Evolutionary conservation across 495 filamentous ascomycete species (phyloP).

Genomic region (Pyrenula massariospora): DNA sequence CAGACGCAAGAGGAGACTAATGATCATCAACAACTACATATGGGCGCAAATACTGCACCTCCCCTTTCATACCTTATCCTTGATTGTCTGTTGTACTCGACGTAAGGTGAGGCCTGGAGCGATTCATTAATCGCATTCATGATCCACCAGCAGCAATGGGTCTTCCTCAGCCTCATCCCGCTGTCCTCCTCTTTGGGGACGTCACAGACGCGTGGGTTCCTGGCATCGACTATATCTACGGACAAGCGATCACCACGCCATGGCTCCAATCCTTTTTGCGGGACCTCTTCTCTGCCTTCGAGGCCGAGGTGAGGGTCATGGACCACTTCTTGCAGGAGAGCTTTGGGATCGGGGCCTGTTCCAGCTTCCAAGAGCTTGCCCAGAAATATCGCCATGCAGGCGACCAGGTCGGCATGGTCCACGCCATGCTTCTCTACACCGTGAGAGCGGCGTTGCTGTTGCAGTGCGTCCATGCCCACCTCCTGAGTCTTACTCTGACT

Average conservation of each 20-base stretch:
- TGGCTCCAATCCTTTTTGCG: conserved; percentile 5
- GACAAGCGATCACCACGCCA: conserved; percentile 3
- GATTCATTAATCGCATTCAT: too few species aligned
- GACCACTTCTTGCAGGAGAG: background rate
- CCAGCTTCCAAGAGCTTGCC: conserved; percentile 1
- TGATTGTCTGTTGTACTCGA: too few species aligned
- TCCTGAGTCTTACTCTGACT: background rate
- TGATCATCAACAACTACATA: too few species aligned
- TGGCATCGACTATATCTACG: conserved; percentile 4
- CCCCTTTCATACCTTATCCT: too few species aligned
- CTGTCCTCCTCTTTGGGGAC: conserved; percentile 5
- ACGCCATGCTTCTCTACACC: conserved; percentile 3
- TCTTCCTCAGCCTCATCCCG: too few species aligned
- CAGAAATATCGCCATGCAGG: background rate
- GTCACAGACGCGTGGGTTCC: conserved; percentile 2
- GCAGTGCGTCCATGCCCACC: conserved; percentile 1
- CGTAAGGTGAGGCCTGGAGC: too few species aligned
- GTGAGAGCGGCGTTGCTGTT: conserved; percentile 2
- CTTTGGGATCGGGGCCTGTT: background rate
- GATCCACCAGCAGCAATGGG: too few species aligned
- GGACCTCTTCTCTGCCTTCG: conserved; percentile 1
- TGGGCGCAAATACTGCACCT: too few species aligned
- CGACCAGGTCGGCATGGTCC: conserved; percentile 4
- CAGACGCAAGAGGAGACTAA: too few species aligned
- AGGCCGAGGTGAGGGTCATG: conserved; percentile 3